Base-by-base conservation (phyloP, 768 basidiomycete species). In the Tylopilus subfusipes region DNA sequence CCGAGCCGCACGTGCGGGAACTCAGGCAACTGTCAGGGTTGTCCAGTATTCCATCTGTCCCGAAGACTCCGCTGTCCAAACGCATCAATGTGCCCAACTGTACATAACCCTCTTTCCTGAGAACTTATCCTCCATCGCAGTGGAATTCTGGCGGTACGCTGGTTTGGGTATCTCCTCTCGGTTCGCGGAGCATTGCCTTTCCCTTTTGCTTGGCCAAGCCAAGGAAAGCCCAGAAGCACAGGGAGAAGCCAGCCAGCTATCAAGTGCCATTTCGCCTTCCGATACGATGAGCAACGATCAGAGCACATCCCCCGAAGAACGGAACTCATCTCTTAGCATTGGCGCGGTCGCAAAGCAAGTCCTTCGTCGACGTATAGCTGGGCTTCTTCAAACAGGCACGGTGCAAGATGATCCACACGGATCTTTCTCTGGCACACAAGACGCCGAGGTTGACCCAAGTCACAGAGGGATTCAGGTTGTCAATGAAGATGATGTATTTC, bases 81-180 rank as follows among this genome's bases (percentile, higher is more conserved):
- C 65, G 59, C 63, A 55, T 53, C 58, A 66, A 43, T 73, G 78
- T 58, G 72, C 81, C 36, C 84, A 90, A 53, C 77, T 99, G 1
- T 86, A 96, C 68, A 89, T 95, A 59, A 85, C 86, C 2, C 72
- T 99, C 14, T 91, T 94, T 67, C 83, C 86, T 7, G 68, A 73
- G 4, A 78, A 82, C 4, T 68, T 80, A 4, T 85, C 79, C 61
- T 63, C 78, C 7, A 68, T 86, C 7, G 93, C 90, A 9, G 95
- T 90, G 67, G 80, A 92, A 68, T 98, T 95, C 71, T 98, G 96
- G 96, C 95, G 98, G 61, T 95, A 98, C 68, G 84, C 88, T 0
- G 96, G 96, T 0, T 74, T 88, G 55, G 94, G 95, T 2, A 85
- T 99, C 39, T 92, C 90, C 4, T 93, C 90, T 56, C 84, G 96